Evolutionary conservation across 129 eudicot genomes (phyloP), one percentile per base, ranked within the genome.

Genomic region (Lonicera japonica): DNA sequence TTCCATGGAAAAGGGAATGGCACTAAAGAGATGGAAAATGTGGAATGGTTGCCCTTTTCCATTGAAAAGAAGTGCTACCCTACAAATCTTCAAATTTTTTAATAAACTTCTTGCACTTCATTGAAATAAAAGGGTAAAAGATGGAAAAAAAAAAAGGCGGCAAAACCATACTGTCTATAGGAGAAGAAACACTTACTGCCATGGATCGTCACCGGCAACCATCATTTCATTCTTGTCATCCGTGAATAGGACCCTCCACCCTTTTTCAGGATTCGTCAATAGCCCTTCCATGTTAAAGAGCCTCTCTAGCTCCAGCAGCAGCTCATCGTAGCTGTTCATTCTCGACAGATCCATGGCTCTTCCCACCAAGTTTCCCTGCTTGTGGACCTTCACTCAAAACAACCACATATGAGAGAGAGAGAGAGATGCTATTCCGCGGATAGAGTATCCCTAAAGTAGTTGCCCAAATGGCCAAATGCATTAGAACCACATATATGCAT

Each of bases 151-250:
- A 38, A 38, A 5, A 38, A 10, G 10, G 43, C 6, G 10, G 10
- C 43, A 38, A 38, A 38, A 38, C 10, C 43, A 38, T 38, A 17
- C 15, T 16, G 41, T 2, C 5, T 25, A 19, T 39, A 4, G 50
- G 21, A 48, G 61, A 21, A 52, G 52, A 53, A 51, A 58, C 23
- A 73, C 95, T 86, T 78, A 90, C 97, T 77, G 71, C 95, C 95
- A 90, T 53, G 97, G 95, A 62, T 90, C 95, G 40, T 90, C 95
- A 43, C 97, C 97, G 0, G 81, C 90, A 39, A 90, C 95, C 97
- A 90, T 90, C 89, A 90, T 81, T 67, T 90, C 97, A 53, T 86
- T 81, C 73, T 90, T 95, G 63, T 80, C 88, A 53, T 90, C 97
- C 0, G 97, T 83, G 75, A 78, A 90, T 74, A 90, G 66, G 18